These are phyloP conservation scores for Mortierella sp. DNA, from an alignment of 371 early-diverging fungal species.

Conservation along the genomic window DNA sequence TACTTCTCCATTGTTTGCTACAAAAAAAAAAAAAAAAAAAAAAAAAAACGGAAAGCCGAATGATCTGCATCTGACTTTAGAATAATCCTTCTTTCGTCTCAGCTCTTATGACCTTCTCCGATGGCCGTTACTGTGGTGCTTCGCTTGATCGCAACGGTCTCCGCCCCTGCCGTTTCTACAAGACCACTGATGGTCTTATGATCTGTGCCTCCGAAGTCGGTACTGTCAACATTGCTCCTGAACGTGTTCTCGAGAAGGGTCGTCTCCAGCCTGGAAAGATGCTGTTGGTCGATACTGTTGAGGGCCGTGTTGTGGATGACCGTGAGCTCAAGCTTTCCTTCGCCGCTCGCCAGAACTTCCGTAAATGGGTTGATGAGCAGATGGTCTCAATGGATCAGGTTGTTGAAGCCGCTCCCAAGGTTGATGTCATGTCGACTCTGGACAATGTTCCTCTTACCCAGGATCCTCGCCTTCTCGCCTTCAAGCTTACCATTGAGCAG, in stretches of 20 bases:
- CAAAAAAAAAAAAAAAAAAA: no score
- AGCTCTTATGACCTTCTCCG: constrained; percentile 95
- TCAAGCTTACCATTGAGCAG: constrained; percentile 95
- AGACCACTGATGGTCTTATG: constrained; percentile 93
- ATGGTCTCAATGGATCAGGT: constrained; percentile 77
- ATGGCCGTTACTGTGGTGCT: constrained; percentile 97
- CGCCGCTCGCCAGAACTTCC: constrained; percentile 77
- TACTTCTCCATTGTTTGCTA: not conserved
- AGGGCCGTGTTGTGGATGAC: constrained; percentile 92
- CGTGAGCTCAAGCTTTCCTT: constrained; percentile 84
- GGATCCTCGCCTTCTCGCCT: constrained; percentile 89
- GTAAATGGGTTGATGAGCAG: constrained; percentile 85
- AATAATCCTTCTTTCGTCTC: not conserved
- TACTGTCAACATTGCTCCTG: constrained; percentile 86
- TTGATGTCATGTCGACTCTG: constrained; percentile 36
- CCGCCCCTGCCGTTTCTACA: constrained; percentile 96
- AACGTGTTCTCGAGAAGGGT: constrained; percentile 86
- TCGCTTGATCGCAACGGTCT: constrained; percentile 96
- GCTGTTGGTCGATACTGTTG: constrained; percentile 96
- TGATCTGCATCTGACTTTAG: not conserved
- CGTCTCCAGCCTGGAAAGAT: constrained; percentile 96
- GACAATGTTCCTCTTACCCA: constrained; percentile 49
- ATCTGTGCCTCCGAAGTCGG: constrained; percentile 98
- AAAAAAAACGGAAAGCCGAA: no score
- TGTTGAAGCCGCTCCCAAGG: constrained; percentile 50